Evolutionary conservation across 164 flowering plant species (phyloP), one percentile per base, ranked within the genome.

Genomic region (Vitis riparia): DNA sequence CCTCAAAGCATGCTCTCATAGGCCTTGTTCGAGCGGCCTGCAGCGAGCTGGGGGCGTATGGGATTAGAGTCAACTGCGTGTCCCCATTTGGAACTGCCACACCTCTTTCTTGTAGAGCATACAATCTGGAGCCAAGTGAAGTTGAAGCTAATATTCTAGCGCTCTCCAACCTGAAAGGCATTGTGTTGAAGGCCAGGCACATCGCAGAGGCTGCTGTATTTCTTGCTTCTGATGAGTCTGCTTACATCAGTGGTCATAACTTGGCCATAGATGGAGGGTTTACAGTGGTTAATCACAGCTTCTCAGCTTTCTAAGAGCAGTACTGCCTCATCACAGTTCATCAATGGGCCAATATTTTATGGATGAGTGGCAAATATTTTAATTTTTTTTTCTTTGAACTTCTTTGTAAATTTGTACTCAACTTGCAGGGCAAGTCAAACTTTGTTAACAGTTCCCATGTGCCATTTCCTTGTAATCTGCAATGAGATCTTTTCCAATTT

Each of bases 181-280:
- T 84, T 15, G 85, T 80, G 15, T 68, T 92, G 78, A 88, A 81
- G 78, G 75, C 85, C 0, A 71, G 68, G 55, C 87, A 90, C 51
- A 73, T 89, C 10, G 96, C 91, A 0, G 90, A 92, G 71, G 90
- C 96, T 12, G 94, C 87, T 3, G 59, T 92, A 52, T 90, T 88
- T 79, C 78, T 92, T 9, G 97, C 96, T 3, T 84, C 90, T 1
- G 91, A 88, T 66, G 91, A 92, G 16, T 87, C 96, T 0, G 82
- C 82, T 13, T 89, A 82, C 49, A 75, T 89, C 2, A 87, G 84
- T 55, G 97, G 97, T 0, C 95, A 87, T 32, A 86, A 92, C 59
- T 72, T 92, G 75, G 81, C 73, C 2, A 84, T 92, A 17, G 97
- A 92, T 59, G 97, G 95, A 0, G 97, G 89, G 0, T 84, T 79